These are phyloP conservation scores for Galerina sulciceps DNA, from an alignment of 768 basidiomycete genomes.

Conservation along the genomic window DNA sequence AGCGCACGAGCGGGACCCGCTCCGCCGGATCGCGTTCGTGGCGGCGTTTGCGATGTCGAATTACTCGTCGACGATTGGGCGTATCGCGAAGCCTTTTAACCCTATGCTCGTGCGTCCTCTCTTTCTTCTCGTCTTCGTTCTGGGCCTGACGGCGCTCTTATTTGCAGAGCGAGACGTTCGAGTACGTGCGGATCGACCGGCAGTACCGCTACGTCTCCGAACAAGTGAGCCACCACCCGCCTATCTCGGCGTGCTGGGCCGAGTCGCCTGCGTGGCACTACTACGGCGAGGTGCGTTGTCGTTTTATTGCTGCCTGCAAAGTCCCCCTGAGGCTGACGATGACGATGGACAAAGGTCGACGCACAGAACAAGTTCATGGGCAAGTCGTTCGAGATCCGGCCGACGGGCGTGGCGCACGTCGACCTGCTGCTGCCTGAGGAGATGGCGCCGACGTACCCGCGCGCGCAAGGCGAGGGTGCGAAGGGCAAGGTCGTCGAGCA, in stretches of 20 bases:
- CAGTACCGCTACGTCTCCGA: slow-evolving; percentile 94
- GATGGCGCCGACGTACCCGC: slow-evolving; percentile 66
- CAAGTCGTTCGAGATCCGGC: slow-evolving; percentile 94
- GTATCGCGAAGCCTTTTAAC: slow-evolving; percentile 97
- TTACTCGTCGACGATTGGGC: slow-evolving; percentile 94
- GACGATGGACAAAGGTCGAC: slow-evolving; percentile 87
- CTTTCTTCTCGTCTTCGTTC: background rate
- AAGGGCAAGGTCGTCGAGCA: slow-evolving; percentile 79
- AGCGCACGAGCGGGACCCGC: slow-evolving; percentile 72
- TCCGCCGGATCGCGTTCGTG: slow-evolving; percentile 87
- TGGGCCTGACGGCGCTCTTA: background rate
- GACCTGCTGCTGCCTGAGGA: slow-evolving; percentile 78
- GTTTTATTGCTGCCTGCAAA: slow-evolving; percentile 26
- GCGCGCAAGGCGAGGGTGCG: slow-evolving; percentile 43
- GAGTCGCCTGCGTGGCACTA: slow-evolving; percentile 91
- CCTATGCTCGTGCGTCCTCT: slow-evolving; percentile 78
- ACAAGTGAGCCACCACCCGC: slow-evolving; percentile 97
- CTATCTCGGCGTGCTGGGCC: slow-evolving; percentile 94
- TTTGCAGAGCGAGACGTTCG: slow-evolving; percentile 86
- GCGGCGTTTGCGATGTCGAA: slow-evolving; percentile 98
- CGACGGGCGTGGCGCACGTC: slow-evolving; percentile 92
- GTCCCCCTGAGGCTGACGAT: no score
- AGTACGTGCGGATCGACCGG: slow-evolving; percentile 87
- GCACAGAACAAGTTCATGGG: slow-evolving; percentile 98
- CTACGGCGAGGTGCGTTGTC: slow-evolving; percentile 70